Conservation (phyloP, 2,329 filamentous ascomycete genomes). For the Clonostachys chloroleuca region DNA sequence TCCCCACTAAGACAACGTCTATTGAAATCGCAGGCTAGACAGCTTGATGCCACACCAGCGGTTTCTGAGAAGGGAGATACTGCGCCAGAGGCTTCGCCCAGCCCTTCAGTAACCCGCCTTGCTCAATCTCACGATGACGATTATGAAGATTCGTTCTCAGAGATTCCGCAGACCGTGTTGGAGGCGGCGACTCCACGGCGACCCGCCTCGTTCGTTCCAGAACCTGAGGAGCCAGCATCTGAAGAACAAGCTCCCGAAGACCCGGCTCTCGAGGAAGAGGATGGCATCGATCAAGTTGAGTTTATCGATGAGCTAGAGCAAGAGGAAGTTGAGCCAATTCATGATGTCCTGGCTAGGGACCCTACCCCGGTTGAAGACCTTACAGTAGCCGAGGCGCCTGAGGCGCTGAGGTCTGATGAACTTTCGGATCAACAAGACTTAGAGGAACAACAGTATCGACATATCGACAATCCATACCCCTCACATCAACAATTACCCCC, state of each 20-base stretch:
- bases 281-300: background rate
- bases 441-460: too few species aligned
- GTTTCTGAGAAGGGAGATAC: too few species aligned
- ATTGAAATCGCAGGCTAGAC: background rate
- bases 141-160: slow-evolving; percentile 54
- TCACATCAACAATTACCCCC: too few species aligned
- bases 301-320: slow-evolving; percentile 2
- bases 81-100: background rate
- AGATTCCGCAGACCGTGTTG: slow-evolving; percentile 47
- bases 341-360: too few species aligned
- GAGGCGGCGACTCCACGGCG: slow-evolving; percentile 40
- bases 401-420: background rate
- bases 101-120: background rate
- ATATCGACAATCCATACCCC: too few species aligned
- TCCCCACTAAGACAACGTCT: slow-evolving; percentile 1
- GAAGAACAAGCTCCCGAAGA: slow-evolving; percentile 1
- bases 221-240: slow-evolving; percentile 1
- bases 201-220: slow-evolving; percentile 2
- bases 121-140: background rate
- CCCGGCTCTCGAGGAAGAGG: background rate
- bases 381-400: too few species aligned
- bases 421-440: too few species aligned
- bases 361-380: too few species aligned
- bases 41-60: background rate
- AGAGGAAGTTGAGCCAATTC: slow-evolving; percentile 5